Evolutionary conservation across 2,329 filamentous ascomycete species (phyloP), one percentile per base, ranked within the genome.

Genomic region (Alternaria alternata): DNA sequence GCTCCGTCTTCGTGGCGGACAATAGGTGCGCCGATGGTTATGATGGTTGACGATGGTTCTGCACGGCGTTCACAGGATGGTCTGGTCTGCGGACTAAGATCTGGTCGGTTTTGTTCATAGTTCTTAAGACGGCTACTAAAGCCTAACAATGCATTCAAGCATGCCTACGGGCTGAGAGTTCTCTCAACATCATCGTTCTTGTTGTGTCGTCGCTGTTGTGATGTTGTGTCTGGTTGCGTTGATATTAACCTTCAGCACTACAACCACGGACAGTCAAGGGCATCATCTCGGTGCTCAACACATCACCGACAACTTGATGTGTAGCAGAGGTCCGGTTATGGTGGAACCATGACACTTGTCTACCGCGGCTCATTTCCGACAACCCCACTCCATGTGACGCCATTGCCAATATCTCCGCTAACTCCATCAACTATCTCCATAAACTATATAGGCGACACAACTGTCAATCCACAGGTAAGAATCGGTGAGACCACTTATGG

Each of bases 1-100:
- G 73, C 82, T 87, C 64, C 82, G 85, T 79, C 83, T 87, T 46
- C 85, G 85, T 78, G 85, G 84, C 64, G 84, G 84, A 57, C 80
- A 82, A 81, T 82, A 85, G 78, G 71, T 48, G 64, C 28, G 58
- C 49, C 7, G 58, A 48, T 57, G 49, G 47, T 67, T 61, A 38
- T 48, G 58, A 48, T 60, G 51, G 51, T 67, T 62, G 36, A 7
- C 60, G 67, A 57, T 66, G 48, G 53, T 64, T 65, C 66, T 66
- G 72, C 61, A 71, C 58, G 74, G 76, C 74, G 76, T 77, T 77
- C 14, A 63, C 51, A 64, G 61, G 54, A 66, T 70, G 68, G 63
- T 59, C 54, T 47, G 49, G 70, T 67, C 70, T 67, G 64, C 57
- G 61, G 65, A 70, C 57, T 65, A 60, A 57, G 59, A 51, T 67